Evolutionary conservation across 106 monocot genomes (phyloP), one percentile per base, ranked within the genome.

Genomic region (Cymbidium sinense): DNA sequence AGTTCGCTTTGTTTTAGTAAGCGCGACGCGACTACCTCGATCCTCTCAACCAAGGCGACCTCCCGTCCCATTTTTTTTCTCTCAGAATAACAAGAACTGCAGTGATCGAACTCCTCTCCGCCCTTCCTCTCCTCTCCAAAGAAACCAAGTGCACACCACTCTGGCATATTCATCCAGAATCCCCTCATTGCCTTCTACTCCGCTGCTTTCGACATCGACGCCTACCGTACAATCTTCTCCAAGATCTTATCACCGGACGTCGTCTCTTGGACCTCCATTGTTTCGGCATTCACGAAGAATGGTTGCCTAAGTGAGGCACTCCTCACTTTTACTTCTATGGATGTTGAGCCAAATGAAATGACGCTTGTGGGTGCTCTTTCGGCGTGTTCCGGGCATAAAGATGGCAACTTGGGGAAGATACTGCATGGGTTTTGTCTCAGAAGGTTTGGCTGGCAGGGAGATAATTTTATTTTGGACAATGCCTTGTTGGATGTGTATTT

Each of bases 351-450:
- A 3, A 87, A 90, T 61, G 36, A 78, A 20, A 19, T 85, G 61
- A 87, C 87, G 28, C 86, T 87, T 41, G 90, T 87, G 7, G 61
- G 77, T 34, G 82, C 75, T 31, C 82, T 90, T 1, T 41, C 78
- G 12, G 90, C 81, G 9, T 87, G 87, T 64, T 75, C 85, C 8
- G 6, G 65, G 1, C n/a, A 78, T n/a, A 54, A 30, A 54, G 78
- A 31, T 31, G 64, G 81, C 8, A 20, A 41, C 5, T 23, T 78
- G 30, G 87, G 89, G 64, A 79, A n/a, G n/a, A n/a, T n/a, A n/a
- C n/a, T n/a, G n/a, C n/a, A n/a, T n/a, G n/a, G n/a, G n/a, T n/a
- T n/a, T 72, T 70, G 76, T 15, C 30, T 83, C 28, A 76, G 74
- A 51, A 75, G 74, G 15, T 50, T 77, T 28, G 85, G 75, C 34